Evolutionary conservation across 257 asterid species (phyloP).

Genomic region (Solanum bulbocastanum): DNA sequence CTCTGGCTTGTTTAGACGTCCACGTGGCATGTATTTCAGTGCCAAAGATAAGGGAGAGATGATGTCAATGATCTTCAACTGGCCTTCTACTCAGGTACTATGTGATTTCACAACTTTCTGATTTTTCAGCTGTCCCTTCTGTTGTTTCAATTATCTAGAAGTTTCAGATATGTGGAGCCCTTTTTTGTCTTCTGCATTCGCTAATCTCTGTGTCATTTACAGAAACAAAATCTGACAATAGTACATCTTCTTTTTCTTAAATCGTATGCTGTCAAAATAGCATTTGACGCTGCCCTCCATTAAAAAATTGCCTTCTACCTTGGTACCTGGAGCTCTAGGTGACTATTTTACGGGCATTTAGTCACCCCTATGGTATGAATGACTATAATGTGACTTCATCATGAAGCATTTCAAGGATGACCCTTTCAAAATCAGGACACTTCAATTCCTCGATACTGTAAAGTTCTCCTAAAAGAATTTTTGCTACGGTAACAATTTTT

Average conservation of each 20-base stretch:
- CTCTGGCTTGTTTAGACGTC: constrained; percentile 94
- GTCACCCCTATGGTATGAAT: background rate
- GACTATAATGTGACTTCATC: background rate
- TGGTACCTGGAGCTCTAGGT: background rate
- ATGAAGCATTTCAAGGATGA: background rate
- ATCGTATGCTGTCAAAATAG: background rate
- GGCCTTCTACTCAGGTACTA: constrained; percentile 82
- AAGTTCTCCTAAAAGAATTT: background rate
- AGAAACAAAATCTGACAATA: background rate
- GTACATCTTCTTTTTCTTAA: background rate
- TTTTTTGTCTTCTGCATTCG: background rate
- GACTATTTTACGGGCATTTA: background rate
- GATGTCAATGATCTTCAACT: constrained; percentile 99
- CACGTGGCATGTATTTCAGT: constrained; percentile 99
- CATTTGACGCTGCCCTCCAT: background rate
- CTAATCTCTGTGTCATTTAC: background rate
- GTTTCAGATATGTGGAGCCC: background rate
- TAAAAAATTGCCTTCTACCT: background rate
- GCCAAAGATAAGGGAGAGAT: constrained; percentile 99
- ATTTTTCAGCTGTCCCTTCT: background rate
- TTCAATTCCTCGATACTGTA: background rate
- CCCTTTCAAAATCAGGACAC: background rate
- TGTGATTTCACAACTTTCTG: constrained; percentile 3
- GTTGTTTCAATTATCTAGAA: background rate
- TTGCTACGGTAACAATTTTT: background rate